Evolutionary conservation across 805 yeast species (phyloP), one percentile per base, ranked within the genome.

Genomic region (Kuraishia capsulata): DNA sequence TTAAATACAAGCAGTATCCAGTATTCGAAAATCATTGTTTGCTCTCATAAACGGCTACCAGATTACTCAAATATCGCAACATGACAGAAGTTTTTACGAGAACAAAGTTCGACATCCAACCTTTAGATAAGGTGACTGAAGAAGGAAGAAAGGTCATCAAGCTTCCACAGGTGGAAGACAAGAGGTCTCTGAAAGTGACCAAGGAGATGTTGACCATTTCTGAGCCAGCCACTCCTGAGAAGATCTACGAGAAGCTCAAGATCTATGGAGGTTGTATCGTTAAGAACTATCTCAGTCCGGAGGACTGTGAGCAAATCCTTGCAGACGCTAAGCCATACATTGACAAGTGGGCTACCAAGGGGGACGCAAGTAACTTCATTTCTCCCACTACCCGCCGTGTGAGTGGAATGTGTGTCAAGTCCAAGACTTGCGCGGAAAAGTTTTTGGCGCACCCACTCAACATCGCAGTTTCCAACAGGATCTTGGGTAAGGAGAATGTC

Each of bases 401-500:
- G 2, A 42, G 49, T 2, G 49, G 55, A 19, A 42, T 47, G 4
- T 43, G 42, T 4, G 45, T 49, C 14, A 49, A 47, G 37, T 45
- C 49, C 11, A 42, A 41, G 8, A 38, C 44, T n/a, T 43, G 42
- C 16, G 52, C 49, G 10, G 39, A 42, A 1, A 29, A 42, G 14
- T 21, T 48, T 19, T 39, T 50, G 24, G 44, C 42, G 10, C 43
- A 51, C 24, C 40, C 44, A 4, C 40, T 51, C 16, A 36, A 49
- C n/a, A n/a, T n/a, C n/a, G n/a, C n/a, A n/a, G n/a, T n/a, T n/a
- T n/a, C n/a, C n/a, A n/a, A n/a, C n/a, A 48, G 39, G 35, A 36
- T 5, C 49, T 48, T 42, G 41, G 47, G 47, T 42, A 41, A 16
- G 56, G 56, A n/a, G n/a, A n/a, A n/a, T n/a, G n/a, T n/a, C n/a